These are phyloP conservation scores for Populus hybrid DNA, from an alignment of 441 rosid species.

Conservation along the genomic window DNA sequence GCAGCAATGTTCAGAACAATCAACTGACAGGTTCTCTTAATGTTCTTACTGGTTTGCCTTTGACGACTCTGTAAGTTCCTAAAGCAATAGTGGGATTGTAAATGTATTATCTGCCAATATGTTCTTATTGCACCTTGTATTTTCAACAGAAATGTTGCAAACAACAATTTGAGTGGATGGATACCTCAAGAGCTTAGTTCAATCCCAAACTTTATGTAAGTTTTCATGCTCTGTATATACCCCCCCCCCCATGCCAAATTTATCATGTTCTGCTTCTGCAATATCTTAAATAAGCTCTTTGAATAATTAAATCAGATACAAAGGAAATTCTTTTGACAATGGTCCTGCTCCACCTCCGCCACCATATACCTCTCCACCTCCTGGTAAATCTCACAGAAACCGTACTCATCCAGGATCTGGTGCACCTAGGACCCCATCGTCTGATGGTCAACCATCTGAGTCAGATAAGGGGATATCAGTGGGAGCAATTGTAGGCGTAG, in stretches of 20 bases:
- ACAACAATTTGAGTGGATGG: conserved; percentile 85
- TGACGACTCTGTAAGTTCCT: conserved; percentile 71
- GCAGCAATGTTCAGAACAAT: conserved; percentile 89
- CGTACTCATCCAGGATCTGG: conserved; percentile 43
- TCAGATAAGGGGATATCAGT: conserved; percentile 49
- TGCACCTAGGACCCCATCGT: conserved; percentile 27
- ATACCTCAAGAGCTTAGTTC: conserved; percentile 75
- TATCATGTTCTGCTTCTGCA: not conserved
- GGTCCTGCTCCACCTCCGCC: conserved; percentile 81
- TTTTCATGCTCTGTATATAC: conserved; percentile 9
- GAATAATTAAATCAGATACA: conserved; percentile 51
- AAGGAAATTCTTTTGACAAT: conserved; percentile 80
- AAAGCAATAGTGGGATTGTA: not conserved
- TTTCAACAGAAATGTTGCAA: conserved; percentile 79
- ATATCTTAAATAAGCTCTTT: conserved; percentile 19
- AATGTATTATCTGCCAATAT: not conserved
- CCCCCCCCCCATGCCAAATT: not conserved
- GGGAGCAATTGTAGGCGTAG: conserved; percentile 65
- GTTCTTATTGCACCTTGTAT: conserved; percentile 20
- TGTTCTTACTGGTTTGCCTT: conserved; percentile 59
- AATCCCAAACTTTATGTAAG: conserved; percentile 69
- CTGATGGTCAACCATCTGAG: conserved; percentile 35
- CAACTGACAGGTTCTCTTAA: conserved; percentile 74
- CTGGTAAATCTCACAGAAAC: conserved; percentile 41
- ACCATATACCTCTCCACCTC: conserved; percentile 48